Evolutionary conservation across 2,329 filamentous ascomycete species (phyloP).

Genomic region (Mycosphaerella arachidis): DNA sequence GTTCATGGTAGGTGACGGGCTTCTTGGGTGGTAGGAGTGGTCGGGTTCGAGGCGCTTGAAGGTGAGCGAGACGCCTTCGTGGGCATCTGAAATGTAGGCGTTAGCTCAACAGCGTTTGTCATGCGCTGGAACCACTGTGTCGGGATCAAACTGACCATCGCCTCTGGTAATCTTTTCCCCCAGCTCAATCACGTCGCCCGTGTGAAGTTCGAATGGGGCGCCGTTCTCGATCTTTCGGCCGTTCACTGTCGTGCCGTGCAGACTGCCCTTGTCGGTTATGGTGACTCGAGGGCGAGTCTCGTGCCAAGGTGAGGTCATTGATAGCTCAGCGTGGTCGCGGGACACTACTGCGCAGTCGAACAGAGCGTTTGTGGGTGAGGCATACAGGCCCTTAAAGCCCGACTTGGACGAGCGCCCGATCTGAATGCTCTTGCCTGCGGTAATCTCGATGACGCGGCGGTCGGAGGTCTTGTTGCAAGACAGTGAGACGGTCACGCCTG

Average conservation of each 20-base stretch:
- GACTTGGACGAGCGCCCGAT: constrained; percentile 44
- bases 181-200: constrained; percentile 31
- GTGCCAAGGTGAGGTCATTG: constrained; percentile 8
- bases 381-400: constrained; percentile 31
- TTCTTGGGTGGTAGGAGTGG: not conserved
- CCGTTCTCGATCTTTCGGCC: constrained; percentile 20
- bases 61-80: constrained; percentile 27
- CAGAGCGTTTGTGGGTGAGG: constrained; percentile 29
- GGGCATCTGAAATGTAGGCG: constrained; percentile 17
- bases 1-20: constrained; percentile 2
- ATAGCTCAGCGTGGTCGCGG: constrained; percentile 33
- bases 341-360: constrained; percentile 37
- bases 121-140: not conserved
- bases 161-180: constrained; percentile 28
- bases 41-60: constrained; percentile 15
- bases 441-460: constrained; percentile 20
- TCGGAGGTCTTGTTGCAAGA: constrained; percentile 13
- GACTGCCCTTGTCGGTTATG: constrained; percentile 30
- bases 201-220: constrained; percentile 16
- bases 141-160: constrained; percentile 20
- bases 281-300: constrained; percentile 17
- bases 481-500: constrained; percentile 22
- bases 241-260: constrained; percentile 37
- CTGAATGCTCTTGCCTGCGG: constrained; percentile 23
- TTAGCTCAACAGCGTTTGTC: constrained; percentile 1